A percentile compares a stretch with the other conserved stretches of the same genome.
Conservation (phyloP, 345 rosid species). For the Salix dunnii region DNA sequence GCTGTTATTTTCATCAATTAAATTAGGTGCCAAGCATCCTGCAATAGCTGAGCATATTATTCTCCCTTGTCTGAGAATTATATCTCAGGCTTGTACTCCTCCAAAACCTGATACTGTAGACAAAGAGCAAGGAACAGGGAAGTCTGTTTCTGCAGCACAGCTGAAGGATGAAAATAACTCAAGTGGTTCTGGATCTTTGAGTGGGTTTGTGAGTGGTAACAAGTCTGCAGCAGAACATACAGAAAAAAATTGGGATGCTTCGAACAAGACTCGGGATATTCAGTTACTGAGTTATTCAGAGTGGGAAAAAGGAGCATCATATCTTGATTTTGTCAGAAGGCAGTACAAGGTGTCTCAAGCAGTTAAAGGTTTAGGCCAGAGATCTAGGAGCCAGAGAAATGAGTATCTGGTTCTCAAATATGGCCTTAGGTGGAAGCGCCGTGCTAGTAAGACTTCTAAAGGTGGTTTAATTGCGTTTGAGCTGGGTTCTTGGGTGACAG, state of each 20-base stretch:
- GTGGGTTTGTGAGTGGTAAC: slow-evolving; percentile 31
- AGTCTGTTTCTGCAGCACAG: slow-evolving; percentile 46
- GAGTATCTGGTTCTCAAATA: slow-evolving; percentile 90
- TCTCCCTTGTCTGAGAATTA: slow-evolving; percentile 93
- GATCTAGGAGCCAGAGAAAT: slow-evolving; percentile 65
- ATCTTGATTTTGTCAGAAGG: slow-evolving; percentile 97
- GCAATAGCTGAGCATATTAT: slow-evolving; percentile 94
- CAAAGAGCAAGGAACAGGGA: slow-evolving; percentile 59
- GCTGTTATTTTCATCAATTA: slow-evolving; percentile 86
- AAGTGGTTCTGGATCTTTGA: slow-evolving; percentile 38
- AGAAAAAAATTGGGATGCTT: slow-evolving; percentile 61
- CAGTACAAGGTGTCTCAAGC: slow-evolving; percentile 86
- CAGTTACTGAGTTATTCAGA: slow-evolving; percentile 87
- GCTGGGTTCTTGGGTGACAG: slow-evolving; percentile 96
- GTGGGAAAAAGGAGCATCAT: slow-evolving; percentile 97
- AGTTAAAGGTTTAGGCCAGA: slow-evolving; percentile 60
- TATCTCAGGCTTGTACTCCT: slow-evolving; percentile 95
- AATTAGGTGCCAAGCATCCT: slow-evolving; percentile 97
- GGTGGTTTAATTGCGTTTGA: slow-evolving; percentile 72
- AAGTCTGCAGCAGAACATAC: slow-evolving; percentile 47
- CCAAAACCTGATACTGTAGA: slow-evolving; percentile 89
- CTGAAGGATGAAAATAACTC: slow-evolving; percentile 60
- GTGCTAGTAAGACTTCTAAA: slow-evolving; percentile 51
- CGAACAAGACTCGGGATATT: slow-evolving; percentile 69
- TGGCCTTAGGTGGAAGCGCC: slow-evolving; percentile 84